Conservation (phyloP, 768 basidiomycete genomes). For the Tubosaeta sp. region DNA sequence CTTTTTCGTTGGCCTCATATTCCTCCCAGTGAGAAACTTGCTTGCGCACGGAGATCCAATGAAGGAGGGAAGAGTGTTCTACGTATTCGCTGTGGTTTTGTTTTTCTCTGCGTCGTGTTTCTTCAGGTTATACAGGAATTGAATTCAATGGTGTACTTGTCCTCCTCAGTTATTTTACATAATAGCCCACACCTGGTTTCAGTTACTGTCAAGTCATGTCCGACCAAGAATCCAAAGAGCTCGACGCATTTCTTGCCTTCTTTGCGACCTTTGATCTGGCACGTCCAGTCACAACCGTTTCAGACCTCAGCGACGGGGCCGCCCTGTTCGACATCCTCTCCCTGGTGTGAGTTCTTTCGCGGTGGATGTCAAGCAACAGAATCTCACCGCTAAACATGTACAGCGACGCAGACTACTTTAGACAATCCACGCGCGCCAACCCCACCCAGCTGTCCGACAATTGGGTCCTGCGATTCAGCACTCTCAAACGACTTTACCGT, state of each 20-base stretch:
- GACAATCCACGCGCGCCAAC: slow-evolving; percentile 51
- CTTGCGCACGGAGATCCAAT: slow-evolving; percentile 54
- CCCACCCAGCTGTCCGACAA: slow-evolving; percentile 70
- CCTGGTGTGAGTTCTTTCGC: slow-evolving; percentile 53
- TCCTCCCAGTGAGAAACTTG: slow-evolving; percentile 77
- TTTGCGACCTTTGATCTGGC: slow-evolving; percentile 69
- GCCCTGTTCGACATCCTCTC: slow-evolving; percentile 73
- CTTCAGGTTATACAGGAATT: slow-evolving; percentile 24
- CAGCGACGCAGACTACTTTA: slow-evolving; percentile 81
- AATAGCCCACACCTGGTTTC: slow-evolving; percentile 8
- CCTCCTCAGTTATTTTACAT: slow-evolving; percentile 15
- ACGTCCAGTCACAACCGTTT: slow-evolving; percentile 54
- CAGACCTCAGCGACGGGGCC: slow-evolving; percentile 78
- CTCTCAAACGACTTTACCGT: slow-evolving; percentile 81
- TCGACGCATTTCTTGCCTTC: slow-evolving; percentile 79
- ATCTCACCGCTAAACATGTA: slow-evolving; percentile 7
- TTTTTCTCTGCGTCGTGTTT: slow-evolving; percentile 21
- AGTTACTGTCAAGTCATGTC: slow-evolving; percentile 26
- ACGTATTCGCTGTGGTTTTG: slow-evolving; percentile 68
- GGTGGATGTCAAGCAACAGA: not conserved
- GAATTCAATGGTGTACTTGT: slow-evolving; percentile 1
- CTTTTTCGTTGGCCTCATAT: slow-evolving; percentile 78
- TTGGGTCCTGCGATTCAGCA: slow-evolving; percentile 83
- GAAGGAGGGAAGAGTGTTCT: slow-evolving; percentile 88
- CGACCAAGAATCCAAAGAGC: slow-evolving; percentile 52